Percentiles rank a stretch among this genome's conserved stretches.
Evolutionary conservation across 768 basidiomycete genomes (phyloP).

Genomic region (Pleurotus citrinopileatus): DNA sequence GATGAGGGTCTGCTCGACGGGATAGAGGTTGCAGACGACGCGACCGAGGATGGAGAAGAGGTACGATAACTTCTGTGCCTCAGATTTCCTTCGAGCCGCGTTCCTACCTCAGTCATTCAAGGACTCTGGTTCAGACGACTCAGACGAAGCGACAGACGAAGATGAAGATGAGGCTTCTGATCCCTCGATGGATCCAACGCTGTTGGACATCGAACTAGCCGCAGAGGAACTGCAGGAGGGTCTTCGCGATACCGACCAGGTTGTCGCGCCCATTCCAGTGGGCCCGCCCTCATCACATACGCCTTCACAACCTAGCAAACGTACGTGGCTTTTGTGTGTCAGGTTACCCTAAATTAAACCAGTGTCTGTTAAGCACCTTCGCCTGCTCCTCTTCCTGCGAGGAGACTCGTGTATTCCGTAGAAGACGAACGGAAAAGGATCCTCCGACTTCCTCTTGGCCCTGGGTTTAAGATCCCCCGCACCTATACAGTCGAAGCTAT

Average conservation of each 20-base stretch:
- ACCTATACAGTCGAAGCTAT: constrained; percentile 88
- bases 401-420: constrained; percentile 48
- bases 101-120: constrained; percentile 21
- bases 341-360: constrained; percentile 17
- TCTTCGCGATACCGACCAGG: constrained; percentile 21
- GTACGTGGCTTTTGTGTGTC: constrained; percentile 17
- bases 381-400: constrained; percentile 31
- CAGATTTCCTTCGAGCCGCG: not conserved
- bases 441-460: constrained; percentile 31
- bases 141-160: constrained; percentile 50
- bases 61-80: constrained; percentile 37
- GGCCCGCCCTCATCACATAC: constrained; percentile 6
- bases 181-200: constrained; percentile 22
- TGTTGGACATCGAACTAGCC: constrained; percentile 21
- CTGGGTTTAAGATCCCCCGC: constrained; percentile 36
- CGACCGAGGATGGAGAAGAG: constrained; percentile 65
- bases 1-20: constrained; percentile 59
- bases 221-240: constrained; percentile 16
- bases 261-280: constrained; percentile 13
- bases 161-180: constrained; percentile 48
- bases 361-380: constrained; percentile 14
- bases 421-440: constrained; percentile 49
- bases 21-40: constrained; percentile 55
- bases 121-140: constrained; percentile 62
- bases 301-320: constrained; percentile 28